Conservation (phyloP, 495 filamentous ascomycete genomes). For the Glonium stellatum region DNA sequence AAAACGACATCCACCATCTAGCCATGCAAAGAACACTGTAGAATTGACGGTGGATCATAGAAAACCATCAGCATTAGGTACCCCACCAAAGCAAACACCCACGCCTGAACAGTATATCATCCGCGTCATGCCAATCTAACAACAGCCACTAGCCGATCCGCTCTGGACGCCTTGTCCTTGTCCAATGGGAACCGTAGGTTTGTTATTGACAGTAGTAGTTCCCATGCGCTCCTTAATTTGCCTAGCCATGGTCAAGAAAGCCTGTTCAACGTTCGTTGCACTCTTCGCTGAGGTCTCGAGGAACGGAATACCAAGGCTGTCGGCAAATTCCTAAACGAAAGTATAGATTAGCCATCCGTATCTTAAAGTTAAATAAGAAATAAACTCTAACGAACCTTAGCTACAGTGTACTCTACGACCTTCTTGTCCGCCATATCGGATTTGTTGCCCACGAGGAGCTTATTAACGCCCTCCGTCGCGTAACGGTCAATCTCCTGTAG, state of each 20-base stretch:
- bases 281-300: conserved; percentile 99
- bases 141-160: conserved; percentile 85
- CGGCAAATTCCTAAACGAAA: conserved; percentile 81
- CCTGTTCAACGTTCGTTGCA: conserved; percentile 98
- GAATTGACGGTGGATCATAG: conserved; percentile 16
- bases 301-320: conserved; percentile 98
- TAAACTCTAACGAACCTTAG: conserved; percentile 60
- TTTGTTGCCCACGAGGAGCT: conserved; percentile 98
- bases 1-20: conserved; percentile 25
- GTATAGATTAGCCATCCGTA: background rate
- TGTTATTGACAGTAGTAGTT: conserved; percentile 94
- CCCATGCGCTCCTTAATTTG: conserved; percentile 99
- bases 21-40: conserved; percentile 22
- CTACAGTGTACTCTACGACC: conserved; percentile 98
- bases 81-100: conserved; percentile 25
- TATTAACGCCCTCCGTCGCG: conserved; percentile 98
- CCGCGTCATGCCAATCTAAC: conserved; percentile 50
- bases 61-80: conserved; percentile 28
- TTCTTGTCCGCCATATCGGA: conserved; percentile 99
- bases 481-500: conserved; percentile 99
- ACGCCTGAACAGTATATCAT: conserved; percentile 25
- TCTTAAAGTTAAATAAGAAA: background rate
- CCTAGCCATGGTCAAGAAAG: conserved; percentile 98
- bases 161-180: conserved; percentile 91
- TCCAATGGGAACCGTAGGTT: conserved; percentile 91